Percentiles rank a stretch among this genome's conserved stretches.
phyloP scores from a whole-genome alignment of 139 green algal genomes.

The Trebouxia sp. region DNA sequence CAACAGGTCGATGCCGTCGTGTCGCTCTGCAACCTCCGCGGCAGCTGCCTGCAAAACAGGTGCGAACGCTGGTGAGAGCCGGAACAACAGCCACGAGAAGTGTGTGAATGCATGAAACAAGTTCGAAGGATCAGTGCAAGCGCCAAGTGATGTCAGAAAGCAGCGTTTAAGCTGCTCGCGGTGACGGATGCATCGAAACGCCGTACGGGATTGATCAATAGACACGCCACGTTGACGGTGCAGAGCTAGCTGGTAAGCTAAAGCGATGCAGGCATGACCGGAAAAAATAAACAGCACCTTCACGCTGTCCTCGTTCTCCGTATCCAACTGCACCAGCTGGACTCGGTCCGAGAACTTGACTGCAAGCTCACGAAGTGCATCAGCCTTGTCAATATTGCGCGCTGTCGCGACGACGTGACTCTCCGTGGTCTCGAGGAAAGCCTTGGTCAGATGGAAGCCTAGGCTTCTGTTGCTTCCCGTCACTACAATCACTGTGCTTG shows the following conservation, averaged over 20 bases:
- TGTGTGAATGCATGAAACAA: too few relatives aligned
- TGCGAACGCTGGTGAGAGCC: too few relatives aligned
- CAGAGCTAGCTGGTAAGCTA: too few relatives aligned
- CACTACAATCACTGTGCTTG: not conserved
- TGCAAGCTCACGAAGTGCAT: not conserved
- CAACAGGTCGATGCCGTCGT: not conserved
- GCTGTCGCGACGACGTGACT: slow-evolving; percentile 4
- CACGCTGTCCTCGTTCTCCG: not conserved
- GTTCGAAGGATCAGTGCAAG: too few relatives aligned
- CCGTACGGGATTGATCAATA: not conserved
- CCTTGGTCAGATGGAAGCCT: not conserved
- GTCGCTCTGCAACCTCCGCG: not conserved
- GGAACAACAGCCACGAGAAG: too few relatives aligned
- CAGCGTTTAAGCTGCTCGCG: too few relatives aligned
- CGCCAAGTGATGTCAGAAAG: too few relatives aligned
- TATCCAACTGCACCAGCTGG: not conserved
- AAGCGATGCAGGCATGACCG: too few relatives aligned
- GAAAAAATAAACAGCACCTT: too few relatives aligned
- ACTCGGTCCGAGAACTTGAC: not conserved
- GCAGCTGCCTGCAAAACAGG: not conserved
- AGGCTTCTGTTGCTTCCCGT: not conserved
- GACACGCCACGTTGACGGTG: too few relatives aligned
- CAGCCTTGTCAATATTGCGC: not conserved
- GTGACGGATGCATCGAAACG: too few relatives aligned
- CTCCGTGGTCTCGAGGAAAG: not conserved